Base-by-base conservation (phyloP, 345 rosid genomes). In the Aurinia saxatilis region DNA sequence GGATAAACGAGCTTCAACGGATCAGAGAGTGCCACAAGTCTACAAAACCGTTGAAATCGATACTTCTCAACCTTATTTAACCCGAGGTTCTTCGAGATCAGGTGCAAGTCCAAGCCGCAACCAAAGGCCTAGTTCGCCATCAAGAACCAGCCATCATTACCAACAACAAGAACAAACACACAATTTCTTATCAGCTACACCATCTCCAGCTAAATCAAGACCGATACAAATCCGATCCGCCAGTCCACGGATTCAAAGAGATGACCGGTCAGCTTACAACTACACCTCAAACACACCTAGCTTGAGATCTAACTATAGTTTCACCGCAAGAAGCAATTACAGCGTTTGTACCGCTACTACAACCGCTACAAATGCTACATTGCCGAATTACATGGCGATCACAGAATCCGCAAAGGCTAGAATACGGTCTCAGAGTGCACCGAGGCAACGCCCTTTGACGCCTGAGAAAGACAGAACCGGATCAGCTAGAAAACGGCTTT, bases 311-410 rank as follows among this genome's bases (percentile, higher is more conserved):
- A 83, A 75, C 61, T 81, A 83, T 27, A 71, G 70, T 63, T 69
- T 56, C 65, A 83, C 81, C 49, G 74, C 61, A 17, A 77, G 82
- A 65, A 77, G 62, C 5, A 72, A 63, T 60, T 63, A 76, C 60
- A 62, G 73, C 12, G 67, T 53, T 60, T 52, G 55, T 45, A 73
- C 67, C 5, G 30, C 62, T 36, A 40, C 56, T 40, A 50, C 71
- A 11, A 36, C 64, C 12, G 56, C 66, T 27, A 54, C 59, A 37
- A 68, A 56, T 57, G 67, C 71, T 50, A 18, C 83, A 47, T 69
- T 88, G 78, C 96, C 96, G 14, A 82, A 85, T 50, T 88, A 88
- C 85, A 88, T 88, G 93, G 86, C 93, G 13, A 81, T 81, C 25
- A 88, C 90, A 0, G 90, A 88, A 72, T 88, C 93, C 0, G 90